These are phyloP conservation scores for Aspergillus sp. DNA, from an alignment of 2,329 filamentous ascomycete genomes.

Conservation along the genomic window DNA sequence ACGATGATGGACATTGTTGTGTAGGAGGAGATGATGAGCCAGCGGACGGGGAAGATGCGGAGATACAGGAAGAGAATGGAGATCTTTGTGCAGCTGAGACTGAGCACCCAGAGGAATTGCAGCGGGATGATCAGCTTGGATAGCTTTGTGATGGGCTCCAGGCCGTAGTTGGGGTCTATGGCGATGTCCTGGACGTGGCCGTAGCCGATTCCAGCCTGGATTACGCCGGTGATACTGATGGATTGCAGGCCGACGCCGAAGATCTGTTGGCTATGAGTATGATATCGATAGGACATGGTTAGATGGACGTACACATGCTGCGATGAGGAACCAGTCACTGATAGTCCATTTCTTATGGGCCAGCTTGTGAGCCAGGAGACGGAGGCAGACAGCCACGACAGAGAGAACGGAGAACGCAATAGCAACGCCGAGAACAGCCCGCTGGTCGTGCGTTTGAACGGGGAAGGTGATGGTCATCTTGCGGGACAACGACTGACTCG, in stretches of 20 bases:
- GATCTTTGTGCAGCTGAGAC: slow-evolving; percentile 24
- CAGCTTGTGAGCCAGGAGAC: slow-evolving; percentile 21
- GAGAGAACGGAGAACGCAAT: slow-evolving; percentile 19
- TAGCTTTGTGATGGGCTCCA: slow-evolving; percentile 21
- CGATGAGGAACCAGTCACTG: slow-evolving; percentile 25
- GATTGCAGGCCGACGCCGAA: slow-evolving; percentile 24
- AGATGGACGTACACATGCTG: slow-evolving; percentile 16
- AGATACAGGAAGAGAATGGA: slow-evolving; percentile 24
- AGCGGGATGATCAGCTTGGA: slow-evolving; percentile 22
- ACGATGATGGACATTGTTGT: slow-evolving; percentile 19
- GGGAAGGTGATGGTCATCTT: slow-evolving; percentile 19
- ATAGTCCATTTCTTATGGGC: slow-evolving; percentile 17
- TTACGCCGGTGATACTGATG: slow-evolving; percentile 23
- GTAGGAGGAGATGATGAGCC: slow-evolving; percentile 14
- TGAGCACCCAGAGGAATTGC: slow-evolving; percentile 26
- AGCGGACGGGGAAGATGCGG: slow-evolving; percentile 22
- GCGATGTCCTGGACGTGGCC: slow-evolving; percentile 19
- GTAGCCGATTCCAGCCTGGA: slow-evolving; percentile 23
- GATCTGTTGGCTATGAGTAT: slow-evolving; percentile 9
- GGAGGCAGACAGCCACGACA: slow-evolving; percentile 17
- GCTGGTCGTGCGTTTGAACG: slow-evolving; percentile 18
- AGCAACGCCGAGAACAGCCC: slow-evolving; percentile 18
- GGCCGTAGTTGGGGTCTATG: slow-evolving; percentile 11
- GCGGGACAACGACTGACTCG: not conserved
- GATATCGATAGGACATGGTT: no score